These are phyloP conservation scores for Arxiozyma telluris DNA, from an alignment of 1,139 yeast species.

Conservation along the genomic window DNA sequence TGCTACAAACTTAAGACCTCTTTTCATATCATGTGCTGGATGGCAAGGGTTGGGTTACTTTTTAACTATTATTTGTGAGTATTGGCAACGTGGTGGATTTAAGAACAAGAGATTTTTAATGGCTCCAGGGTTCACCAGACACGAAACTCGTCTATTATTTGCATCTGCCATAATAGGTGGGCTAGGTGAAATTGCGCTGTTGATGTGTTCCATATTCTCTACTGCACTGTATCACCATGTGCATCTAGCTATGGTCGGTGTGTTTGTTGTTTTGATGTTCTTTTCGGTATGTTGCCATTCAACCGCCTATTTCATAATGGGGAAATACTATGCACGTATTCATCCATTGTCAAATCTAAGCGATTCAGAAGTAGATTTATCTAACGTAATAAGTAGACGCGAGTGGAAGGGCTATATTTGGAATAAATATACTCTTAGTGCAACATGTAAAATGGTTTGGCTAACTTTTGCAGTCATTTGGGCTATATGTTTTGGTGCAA, in stretches of 20 bases:
- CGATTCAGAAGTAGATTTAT: conserved; percentile 3
- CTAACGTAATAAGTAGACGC: background rate
- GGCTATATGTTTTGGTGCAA: conserved; percentile 60
- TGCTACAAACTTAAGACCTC: conserved; percentile 74
- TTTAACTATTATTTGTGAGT: conserved; percentile 39
- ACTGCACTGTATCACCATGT: conserved; percentile 50
- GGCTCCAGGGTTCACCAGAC: conserved; percentile 33
- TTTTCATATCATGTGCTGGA: conserved; percentile 72
- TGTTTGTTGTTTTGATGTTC: conserved; percentile 67
- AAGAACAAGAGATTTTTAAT: conserved; percentile 10
- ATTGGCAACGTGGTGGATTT: conserved; percentile 20
- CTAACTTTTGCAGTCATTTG: conserved; percentile 55
- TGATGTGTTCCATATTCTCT: conserved; percentile 68
- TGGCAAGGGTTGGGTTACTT: conserved; percentile 72
- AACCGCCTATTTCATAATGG: conserved; percentile 53
- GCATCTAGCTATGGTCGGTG: conserved; percentile 62
- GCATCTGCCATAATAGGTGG: conserved; percentile 35
- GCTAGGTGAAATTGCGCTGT: conserved; percentile 68
- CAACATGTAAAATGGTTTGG: conserved; percentile 55
- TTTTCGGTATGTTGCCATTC: conserved; percentile 55
- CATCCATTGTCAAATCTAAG: conserved; percentile 22
- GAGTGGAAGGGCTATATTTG: conserved; percentile 26
- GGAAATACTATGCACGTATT: conserved; percentile 38
- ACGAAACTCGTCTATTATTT: conserved; percentile 32
- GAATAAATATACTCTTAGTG: conserved; percentile 43